Evolutionary conservation across 495 filamentous ascomycete genomes (phyloP), one percentile per base, ranked within the genome.

Genomic region (Aspergillus hancockii): DNA sequence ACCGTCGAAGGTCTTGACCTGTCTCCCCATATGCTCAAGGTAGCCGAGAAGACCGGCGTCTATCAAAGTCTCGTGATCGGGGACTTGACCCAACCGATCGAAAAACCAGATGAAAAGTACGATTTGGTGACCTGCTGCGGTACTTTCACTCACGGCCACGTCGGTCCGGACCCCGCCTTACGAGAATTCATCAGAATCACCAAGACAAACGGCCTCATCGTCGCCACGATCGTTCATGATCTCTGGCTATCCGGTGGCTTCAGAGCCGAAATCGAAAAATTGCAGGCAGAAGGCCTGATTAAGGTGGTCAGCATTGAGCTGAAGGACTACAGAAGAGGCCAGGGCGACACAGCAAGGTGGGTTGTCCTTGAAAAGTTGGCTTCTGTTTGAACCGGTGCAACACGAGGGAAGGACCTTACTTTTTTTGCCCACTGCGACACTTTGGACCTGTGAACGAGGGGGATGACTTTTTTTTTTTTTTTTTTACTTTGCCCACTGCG

Each of bases 101-200:
- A 67, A 9, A 62, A 63, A 47, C 36, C 62, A 2, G 71, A 73
- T 52, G 64, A 61, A 2, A 66, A 61, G 3, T 81, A 81, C 52
- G 76, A 81, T 16, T 64, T 75, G 1, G 71, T 81, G 14, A 72
- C 70, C 10, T 81, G 79, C 52, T 71, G 70, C 6, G 79, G 79
- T 25, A 81, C 76, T 5, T 76, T 81, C 46, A 80, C 79, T 9
- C 69, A 70, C 0, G 77, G 75, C 19, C 79, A 80, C 56, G 77
- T 81, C 28, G 77, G 77, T 0, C 75, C 77, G 8, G 69, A 67
- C 49, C 76, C 77, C 13, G 68, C 76, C 8, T 46, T 73, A 50
- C 57, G 72, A 22, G 77, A 81, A 49, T 71, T 81, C 28, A 63
- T 78, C 7, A 67, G 79, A 0, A 52, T 80, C 0, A 63, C 69